Base-by-base conservation (phyloP, 2,329 filamentous ascomycete genomes). In the Magnaporthiopsis poae region DNA sequence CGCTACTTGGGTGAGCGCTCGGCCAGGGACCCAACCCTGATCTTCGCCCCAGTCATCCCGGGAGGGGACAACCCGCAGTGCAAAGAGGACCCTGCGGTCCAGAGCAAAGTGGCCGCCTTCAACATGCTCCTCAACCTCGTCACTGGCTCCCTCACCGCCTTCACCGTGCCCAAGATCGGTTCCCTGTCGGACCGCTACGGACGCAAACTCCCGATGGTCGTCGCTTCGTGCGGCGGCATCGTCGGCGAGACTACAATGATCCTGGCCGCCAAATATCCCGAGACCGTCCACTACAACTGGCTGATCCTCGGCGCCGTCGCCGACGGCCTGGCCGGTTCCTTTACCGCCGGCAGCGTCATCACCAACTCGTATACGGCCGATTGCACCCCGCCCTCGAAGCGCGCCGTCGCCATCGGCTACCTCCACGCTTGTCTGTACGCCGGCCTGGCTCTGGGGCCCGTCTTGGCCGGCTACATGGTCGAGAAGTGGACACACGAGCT, bases 311-410 rank as follows among this genome's bases (percentile, higher is more conserved):
- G 91, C 12, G 86, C 88, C 52, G 81, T 90, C 12, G 81, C 93
- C 62, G 95, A 99, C 73, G 95, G 95, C 5, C 73, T 96, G 5
- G 88, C 88, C 12, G 95, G 95, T 9, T 96, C 93, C 0, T 96
- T 97, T 75, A 96, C 92, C 0, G 86, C 91, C 0, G 89, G 89
- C 35, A 90, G 89, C 62, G 80, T 89, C 27, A 80, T 96, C 67
- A 88, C 87, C 29, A 89, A 96, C 75, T 92, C 94, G 0, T 99
- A 98, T 76, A 89, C 90, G 15, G 88, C 91, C 60, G 95, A 99
- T 76, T 96, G 92, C 76, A 94, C 92, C 0, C 81, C 90, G 4
- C 90, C 92, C 0, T 89, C 90, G 36, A 86, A 86, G 72, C 87
- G 95, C 27, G 90, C 89, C 68, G 90, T 96, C 9, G 86, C 88